These are phyloP conservation scores for Lentinula sp. DNA, from an alignment of 768 basidiomycete species.

Conservation along the genomic window DNA sequence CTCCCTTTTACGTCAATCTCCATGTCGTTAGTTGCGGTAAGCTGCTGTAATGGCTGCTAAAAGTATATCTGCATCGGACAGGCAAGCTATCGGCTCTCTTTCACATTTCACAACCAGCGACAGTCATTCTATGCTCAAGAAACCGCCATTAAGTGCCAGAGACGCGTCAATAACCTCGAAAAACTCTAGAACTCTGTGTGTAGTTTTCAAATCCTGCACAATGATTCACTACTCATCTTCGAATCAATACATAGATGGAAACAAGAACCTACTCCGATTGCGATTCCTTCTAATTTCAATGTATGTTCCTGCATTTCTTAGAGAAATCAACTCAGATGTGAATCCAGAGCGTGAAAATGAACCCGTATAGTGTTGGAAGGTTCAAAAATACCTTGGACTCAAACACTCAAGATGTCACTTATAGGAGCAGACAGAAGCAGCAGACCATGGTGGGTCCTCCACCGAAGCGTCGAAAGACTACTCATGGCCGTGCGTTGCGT, in stretches of 20 bases:
- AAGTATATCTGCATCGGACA: not conserved
- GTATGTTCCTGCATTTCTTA: not conserved
- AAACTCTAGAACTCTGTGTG: not conserved
- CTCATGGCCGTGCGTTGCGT: not conserved
- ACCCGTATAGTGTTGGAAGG: not conserved
- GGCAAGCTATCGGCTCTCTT: not conserved
- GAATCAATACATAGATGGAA: not conserved
- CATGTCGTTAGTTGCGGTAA: not conserved
- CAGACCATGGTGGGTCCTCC: not conserved
- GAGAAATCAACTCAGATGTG: not conserved
- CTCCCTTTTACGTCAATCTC: not conserved
- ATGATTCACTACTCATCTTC: not conserved
- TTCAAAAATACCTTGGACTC: not conserved
- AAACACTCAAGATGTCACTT: not conserved
- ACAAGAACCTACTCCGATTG: not conserved
- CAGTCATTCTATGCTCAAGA: not conserved
- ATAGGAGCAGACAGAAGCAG: not conserved
- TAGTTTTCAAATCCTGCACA: not conserved
- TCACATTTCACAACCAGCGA: not conserved
- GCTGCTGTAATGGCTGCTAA: not conserved
- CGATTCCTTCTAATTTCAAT: not conserved
- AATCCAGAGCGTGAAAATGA: not conserved
- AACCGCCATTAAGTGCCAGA: not conserved
- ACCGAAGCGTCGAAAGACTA: not conserved
- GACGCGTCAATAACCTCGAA: slow-evolving; percentile 2